These are phyloP conservation scores for Scutellaria minor DNA, from an alignment of 257 asterid genomes.

Conservation along the genomic window DNA sequence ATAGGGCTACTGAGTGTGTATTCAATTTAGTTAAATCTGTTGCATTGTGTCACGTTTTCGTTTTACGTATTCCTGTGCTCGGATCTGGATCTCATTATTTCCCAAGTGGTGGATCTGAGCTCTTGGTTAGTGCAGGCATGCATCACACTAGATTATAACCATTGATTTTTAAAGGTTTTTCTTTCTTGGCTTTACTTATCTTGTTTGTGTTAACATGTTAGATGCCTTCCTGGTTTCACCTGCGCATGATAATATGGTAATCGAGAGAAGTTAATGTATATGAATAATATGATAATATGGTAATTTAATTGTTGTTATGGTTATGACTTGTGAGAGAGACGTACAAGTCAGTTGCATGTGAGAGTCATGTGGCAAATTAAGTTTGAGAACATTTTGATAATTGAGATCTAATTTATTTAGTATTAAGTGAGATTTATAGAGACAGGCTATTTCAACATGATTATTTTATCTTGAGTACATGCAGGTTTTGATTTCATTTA, in stretches of 20 bases:
- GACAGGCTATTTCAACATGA: not conserved
- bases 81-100: slow-evolving; percentile 36
- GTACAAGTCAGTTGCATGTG: not conserved
- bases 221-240: not conserved
- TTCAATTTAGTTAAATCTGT: slow-evolving; percentile 39
- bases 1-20: slow-evolving; percentile 32
- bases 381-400: slow-evolving; percentile 1
- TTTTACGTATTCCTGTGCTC: slow-evolving; percentile 26
- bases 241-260: not conserved
- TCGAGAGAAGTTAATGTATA: not conserved
- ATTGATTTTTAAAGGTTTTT: no score
- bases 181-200: not conserved
- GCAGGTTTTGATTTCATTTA: not conserved
- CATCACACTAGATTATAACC: not conserved
- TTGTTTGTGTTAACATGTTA: not conserved
- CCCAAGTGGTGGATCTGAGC: slow-evolving; percentile 42
- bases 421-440: not conserved
- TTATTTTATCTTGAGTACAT: not conserved
- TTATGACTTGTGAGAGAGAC: not conserved
- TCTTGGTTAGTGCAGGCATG: slow-evolving; percentile 18
- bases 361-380: slow-evolving; percentile 14
- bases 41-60: slow-evolving; percentile 41
- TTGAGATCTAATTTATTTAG: slow-evolving; percentile 6
- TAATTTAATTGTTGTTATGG: not conserved
- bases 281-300: no score